A percentile compares a stretch with the other conserved stretches of the same genome.
Evolutionary conservation across 345 rosid species (phyloP).

Genomic region (Citropsis articulata): DNA sequence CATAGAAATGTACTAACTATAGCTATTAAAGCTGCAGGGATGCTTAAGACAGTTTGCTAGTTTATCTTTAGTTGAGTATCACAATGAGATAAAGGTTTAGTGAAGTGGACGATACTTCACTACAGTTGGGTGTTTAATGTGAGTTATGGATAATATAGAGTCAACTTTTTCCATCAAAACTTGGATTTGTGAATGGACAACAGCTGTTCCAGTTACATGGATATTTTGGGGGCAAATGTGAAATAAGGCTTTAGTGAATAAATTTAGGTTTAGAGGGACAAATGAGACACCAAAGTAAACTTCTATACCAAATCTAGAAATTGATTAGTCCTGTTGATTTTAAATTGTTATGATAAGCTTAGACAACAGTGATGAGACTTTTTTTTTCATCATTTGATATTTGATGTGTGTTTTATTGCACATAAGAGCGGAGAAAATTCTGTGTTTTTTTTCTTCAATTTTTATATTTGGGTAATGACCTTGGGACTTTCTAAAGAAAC

Average conservation of each 20-base stretch:
- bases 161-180: background rate
- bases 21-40: background rate
- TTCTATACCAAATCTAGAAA: background rate
- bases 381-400: background rate
- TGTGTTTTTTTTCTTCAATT: background rate
- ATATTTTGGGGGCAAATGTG: background rate
- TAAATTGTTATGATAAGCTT: conserved; percentile 9
- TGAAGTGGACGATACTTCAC: background rate
- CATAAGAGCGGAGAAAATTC: background rate
- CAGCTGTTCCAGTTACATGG: background rate
- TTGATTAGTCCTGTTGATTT: background rate
- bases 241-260: background rate
- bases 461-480: background rate
- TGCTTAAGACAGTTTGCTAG: background rate
- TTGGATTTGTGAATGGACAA: background rate
- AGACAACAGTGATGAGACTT: background rate
- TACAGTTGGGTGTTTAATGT: conserved; percentile 1
- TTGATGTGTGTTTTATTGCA: background rate
- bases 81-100: background rate
- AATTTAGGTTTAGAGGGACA: background rate
- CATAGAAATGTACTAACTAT: background rate
- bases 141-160: background rate
- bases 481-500: background rate
- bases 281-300: background rate
- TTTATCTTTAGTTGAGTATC: background rate